Base-by-base conservation (phyloP, 2,329 filamentous ascomycete species). In the Domatiomyces globalis region DNA sequence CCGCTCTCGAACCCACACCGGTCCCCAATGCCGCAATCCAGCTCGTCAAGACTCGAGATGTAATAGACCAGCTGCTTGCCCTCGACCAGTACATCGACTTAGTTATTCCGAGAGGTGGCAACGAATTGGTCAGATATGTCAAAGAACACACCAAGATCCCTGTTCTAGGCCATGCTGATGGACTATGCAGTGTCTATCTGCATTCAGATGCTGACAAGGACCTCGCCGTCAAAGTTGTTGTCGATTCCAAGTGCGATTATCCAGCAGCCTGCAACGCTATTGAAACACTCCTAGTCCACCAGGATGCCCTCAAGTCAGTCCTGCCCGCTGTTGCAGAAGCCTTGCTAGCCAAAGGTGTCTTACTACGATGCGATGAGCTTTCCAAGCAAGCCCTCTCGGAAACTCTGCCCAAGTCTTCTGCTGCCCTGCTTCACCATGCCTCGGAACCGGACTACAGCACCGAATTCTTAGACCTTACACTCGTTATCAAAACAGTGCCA, bases 191-290 rank as follows among this genome's bases (percentile, higher is more conserved):
- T 56, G 80, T 87, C 56, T 98, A 92, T 68, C 75, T 98, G 49
- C 85, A 92, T 62, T 73, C 75, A 9, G 85, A 87, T 52, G 89
- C 86, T 46, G 83, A 94, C 61, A 69, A 74, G 42, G 71, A 76
- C 44, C 83, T 86, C 69, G 86, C 87, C 10, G 76, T 78, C 18
- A 79, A 80, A 55, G 84, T 95, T 50, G 73, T 96, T 46, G 74
- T 95, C 50, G 92, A 98, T 69, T 85, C 90, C 46, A 98, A 98
- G 71, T 88, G 85, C 22, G 85, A 84, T 67, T 98, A 98, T 64
- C 87, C 90, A 1, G 92, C 92, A 39, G 92, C 90, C 12, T 98
- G 92, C 74, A 98, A 98, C 71, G 82, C 85, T 43, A 71, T 89
- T n/a, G 92, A 98, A 70, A 94, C 88, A 1, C 76, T 98, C 8